Evolutionary conservation across 2,329 filamentous ascomycete genomes (phyloP), one percentile per base, ranked within the genome.

Genomic region (Acrodontium crateriforme): DNA sequence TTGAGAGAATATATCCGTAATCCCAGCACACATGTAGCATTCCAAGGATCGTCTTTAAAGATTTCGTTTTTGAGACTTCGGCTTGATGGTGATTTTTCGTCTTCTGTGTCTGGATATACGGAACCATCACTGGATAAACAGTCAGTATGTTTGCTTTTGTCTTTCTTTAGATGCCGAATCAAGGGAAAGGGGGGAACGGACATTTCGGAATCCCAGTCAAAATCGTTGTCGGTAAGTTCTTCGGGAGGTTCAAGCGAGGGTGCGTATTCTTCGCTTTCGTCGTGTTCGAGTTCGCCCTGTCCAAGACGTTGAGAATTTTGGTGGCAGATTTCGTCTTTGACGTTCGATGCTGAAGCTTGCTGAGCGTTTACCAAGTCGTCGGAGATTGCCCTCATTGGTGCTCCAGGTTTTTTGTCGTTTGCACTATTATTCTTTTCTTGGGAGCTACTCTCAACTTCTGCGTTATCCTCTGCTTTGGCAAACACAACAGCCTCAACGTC

Each of bases 1-100:
- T 66, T 60, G 28, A 37, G 29, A 7, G 60, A 63, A 41, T 70
- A 74, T 1, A 74, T 68, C 5, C 67, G 55, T 16, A 74, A 46
- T 0, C 70, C 70, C 4, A 74, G 60, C 10, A 74, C 67, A 35
- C 67, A 71, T 1, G 72, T 59, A 1, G 70, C 70, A 40, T 73
- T 71, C 70, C 70, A 74, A 0, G 67, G 67, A 34, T 66, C 62
- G 11, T 55, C 52, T 22, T 53, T 56, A 28, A 63, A 61, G 18
- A 62, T 55, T 16, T 58, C 56, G 24, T 57, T 52, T 2, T 56
- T 37, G 18, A 27, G 11, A 15, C 23, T n/a, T n/a, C n/a, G n/a
- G n/a, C n/a, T n/a, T n/a, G n/a, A n/a, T n/a, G n/a, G n/a, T n/a
- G n/a, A n/a, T n/a, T 22, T 22, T 4, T 12, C 20, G 8, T 22